Percentiles rank a stretch among this genome's conserved stretches.
Conservation (phyloP, 768 basidiomycete species). For the Zangia roseola region DNA sequence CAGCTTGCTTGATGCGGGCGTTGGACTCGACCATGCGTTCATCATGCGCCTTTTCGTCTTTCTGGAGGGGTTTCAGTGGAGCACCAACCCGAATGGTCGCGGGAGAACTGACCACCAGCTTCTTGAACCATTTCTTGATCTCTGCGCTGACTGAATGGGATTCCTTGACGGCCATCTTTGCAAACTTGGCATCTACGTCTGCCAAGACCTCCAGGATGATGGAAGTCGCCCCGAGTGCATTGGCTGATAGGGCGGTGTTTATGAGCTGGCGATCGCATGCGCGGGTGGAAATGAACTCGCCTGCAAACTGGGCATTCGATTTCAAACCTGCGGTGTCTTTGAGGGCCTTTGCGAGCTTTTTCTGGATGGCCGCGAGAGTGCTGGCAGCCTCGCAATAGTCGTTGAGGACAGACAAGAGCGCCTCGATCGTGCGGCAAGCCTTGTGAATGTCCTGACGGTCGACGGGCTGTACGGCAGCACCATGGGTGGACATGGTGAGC, state of each 20-base stretch:
- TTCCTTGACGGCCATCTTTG: slow-evolving; percentile 72
- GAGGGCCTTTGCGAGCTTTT: slow-evolving; percentile 71
- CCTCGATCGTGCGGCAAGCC: slow-evolving; percentile 74
- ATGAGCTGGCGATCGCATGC: background rate
- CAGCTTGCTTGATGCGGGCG: slow-evolving; percentile 74
- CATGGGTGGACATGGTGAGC: slow-evolving; percentile 12
- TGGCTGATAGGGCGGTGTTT: slow-evolving; percentile 42
- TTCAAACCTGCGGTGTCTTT: slow-evolving; percentile 63
- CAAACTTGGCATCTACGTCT: slow-evolving; percentile 73
- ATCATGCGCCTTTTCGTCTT: slow-evolving; percentile 78
- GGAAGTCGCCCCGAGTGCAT: slow-evolving; percentile 64
- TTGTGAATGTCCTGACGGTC: slow-evolving; percentile 78
- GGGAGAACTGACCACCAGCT: slow-evolving; percentile 56
- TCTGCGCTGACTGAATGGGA: slow-evolving; percentile 62
- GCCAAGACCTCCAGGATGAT: slow-evolving; percentile 66
- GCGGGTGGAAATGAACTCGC: slow-evolving; percentile 38
- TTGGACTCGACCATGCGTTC: slow-evolving; percentile 66
- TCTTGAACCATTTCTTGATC: slow-evolving; percentile 87
- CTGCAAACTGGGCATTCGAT: slow-evolving; percentile 58
- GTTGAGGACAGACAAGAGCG: slow-evolving; percentile 60
- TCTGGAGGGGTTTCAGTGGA: slow-evolving; percentile 40
- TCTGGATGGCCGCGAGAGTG: slow-evolving; percentile 63
- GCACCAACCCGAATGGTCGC: background rate
- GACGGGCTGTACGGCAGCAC: slow-evolving; percentile 34
- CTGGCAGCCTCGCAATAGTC: slow-evolving; percentile 75